phyloP scores from a whole-genome alignment of 129 eudicot genomes.

The Scalesia atractyloides region DNA sequence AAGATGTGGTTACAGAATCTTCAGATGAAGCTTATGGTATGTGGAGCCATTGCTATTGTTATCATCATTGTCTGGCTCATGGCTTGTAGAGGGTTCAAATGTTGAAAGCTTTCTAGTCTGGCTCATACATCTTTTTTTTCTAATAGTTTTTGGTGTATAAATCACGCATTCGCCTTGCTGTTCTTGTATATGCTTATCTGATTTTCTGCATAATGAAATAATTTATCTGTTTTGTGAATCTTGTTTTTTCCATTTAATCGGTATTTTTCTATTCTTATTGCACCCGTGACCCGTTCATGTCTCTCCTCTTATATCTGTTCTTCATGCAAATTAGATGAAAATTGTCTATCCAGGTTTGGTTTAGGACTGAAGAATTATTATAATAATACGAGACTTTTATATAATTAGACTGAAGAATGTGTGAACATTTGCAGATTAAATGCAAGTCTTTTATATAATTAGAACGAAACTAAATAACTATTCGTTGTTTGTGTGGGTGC shows the following conservation, averaged over 20 bases:
- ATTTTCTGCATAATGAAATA: constrained; percentile 26
- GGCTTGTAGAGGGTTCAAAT: constrained; percentile 67
- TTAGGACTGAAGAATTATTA: too few species aligned
- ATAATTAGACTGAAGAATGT: too few species aligned
- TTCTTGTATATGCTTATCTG: constrained; percentile 29
- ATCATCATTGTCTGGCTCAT: constrained; percentile 70
- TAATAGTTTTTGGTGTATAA: constrained; percentile 28
- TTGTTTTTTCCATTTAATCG: neutral
- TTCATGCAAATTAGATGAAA: neutral
- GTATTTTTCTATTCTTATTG: neutral
- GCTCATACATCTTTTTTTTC: neutral
- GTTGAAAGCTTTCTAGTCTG: constrained; percentile 19
- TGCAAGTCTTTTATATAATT: too few species aligned
- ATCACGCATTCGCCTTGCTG: constrained; percentile 15
- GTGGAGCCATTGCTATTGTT: constrained; percentile 54
- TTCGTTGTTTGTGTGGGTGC: too few species aligned
- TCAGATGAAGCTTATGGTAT: constrained; percentile 76
- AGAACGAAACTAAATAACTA: too few species aligned
- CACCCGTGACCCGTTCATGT: neutral
- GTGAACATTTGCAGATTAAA: too few species aligned
- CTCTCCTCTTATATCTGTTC: too few species aligned
- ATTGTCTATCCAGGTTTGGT: too few species aligned
- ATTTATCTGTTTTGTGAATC: neutral
- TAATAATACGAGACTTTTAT: too few species aligned
- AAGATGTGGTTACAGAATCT: constrained; percentile 96